Base-by-base conservation (phyloP, 2,329 filamentous ascomycete species). In the Fusarium sp. region DNA sequence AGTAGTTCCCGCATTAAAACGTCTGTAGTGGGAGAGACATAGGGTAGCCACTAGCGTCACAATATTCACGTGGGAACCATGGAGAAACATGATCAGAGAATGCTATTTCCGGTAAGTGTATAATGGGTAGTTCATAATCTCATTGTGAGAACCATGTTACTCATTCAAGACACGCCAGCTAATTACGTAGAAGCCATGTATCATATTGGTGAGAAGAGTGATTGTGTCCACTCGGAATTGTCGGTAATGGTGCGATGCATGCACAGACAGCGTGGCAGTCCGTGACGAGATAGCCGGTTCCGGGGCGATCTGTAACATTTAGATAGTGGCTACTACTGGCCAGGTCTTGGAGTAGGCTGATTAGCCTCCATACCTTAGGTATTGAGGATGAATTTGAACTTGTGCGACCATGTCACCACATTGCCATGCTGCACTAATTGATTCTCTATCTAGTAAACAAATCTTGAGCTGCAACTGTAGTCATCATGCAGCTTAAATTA, bases 211-310 rank as follows among this genome's bases (percentile, higher is more conserved):
- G 43, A 25, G 23, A 23, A 23, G 7, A 23, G 35, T n/a, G 17
- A 30, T 22, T 8, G 40, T 37, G 23, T 14, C 52, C 56, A 57
- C 64, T 47, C 40, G 23, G 19, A 10, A 41, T 47, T 23, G 27
- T 45, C 60, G 25, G n/a, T 22, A 10, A 37, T 37, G 35, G 17
- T 19, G 17, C 23, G 39, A 27, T 48, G 60, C 50, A 60, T 58
- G 65, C 60, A 60, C 52, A 43, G 47, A 71, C 70, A 75, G 75
- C 72, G 70, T 75, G 73, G 72, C 70, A 52, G 62, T 44, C 68
- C 61, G 64, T 63, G 61, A 60, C 45, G 61, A 71, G 67, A 62
- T 69, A 50, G 43, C 65, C 57, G 47, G 66, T 56, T 56, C 49
- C 48, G 57, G 66, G 65, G 53, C 9, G 25, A 45, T 65, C 41